A percentile compares a stretch with the other conserved stretches of the same genome.
These are phyloP conservation scores for Tulasnella sp. DNA, from an alignment of 768 basidiomycete genomes.

Conservation along the genomic window DNA sequence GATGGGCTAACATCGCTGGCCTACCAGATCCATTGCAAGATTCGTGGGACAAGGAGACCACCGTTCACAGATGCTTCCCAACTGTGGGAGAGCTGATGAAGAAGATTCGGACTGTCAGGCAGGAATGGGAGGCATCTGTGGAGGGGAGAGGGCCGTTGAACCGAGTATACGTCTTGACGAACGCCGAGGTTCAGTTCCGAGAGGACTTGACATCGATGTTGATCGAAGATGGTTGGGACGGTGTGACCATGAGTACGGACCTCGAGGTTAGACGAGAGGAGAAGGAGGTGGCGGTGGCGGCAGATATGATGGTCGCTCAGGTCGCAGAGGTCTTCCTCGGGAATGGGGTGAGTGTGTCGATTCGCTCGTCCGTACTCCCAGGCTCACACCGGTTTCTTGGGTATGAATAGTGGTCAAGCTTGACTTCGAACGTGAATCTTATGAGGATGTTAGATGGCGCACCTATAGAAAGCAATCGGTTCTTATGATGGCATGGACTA, in stretches of 20 bases:
- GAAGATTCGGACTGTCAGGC: constrained; percentile 26
- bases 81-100: background rate
- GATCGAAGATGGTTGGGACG: background rate
- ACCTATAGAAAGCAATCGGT: background rate
- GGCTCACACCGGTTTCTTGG: no score
- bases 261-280: background rate
- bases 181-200: constrained; percentile 44
- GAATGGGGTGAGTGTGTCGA: background rate
- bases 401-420: background rate
- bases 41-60: background rate
- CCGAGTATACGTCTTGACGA: constrained; percentile 54
- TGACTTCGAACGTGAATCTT: constrained; percentile 9
- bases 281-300: background rate
- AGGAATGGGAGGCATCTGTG: constrained; percentile 24
- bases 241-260: background rate
- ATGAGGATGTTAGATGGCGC: background rate
- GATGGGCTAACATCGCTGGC: no score
- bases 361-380: no score
- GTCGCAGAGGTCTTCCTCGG: background rate
- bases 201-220: constrained; percentile 28
- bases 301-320: background rate
- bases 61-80: background rate
- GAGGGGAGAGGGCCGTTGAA: constrained; percentile 28
- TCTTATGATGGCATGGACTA: background rate
- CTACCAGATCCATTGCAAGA: no score